Percentiles rank a stretch among this genome's conserved stretches.
phyloP scores from a whole-genome alignment of 2,329 filamentous ascomycete species.

The Allantophomopsis cytisporea region DNA sequence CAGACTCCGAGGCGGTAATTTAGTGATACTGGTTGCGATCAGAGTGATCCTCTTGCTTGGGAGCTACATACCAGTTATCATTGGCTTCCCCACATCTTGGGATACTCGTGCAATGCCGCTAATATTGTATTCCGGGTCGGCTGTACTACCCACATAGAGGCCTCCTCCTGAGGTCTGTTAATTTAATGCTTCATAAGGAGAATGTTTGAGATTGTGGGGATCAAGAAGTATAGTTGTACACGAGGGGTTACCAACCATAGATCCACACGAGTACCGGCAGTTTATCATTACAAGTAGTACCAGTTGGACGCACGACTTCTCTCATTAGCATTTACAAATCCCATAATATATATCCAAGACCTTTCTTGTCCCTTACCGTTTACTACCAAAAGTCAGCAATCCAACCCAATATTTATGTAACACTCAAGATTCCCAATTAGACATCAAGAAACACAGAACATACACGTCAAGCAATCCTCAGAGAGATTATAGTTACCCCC shows the following conservation, averaged over 20 bases:
- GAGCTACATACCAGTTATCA: constrained; percentile 26
- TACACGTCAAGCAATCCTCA: constrained; percentile 32
- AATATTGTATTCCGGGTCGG: constrained; percentile 48
- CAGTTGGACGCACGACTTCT: constrained; percentile 27
- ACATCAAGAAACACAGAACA: neutral
- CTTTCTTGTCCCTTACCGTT: too few species aligned
- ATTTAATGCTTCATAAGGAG: too few species aligned
- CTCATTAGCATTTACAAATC: neutral
- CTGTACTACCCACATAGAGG: constrained; percentile 32
- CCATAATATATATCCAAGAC: neutral
- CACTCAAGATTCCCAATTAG: constrained; percentile 5
- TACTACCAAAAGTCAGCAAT: too few species aligned
- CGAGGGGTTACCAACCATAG: constrained; percentile 23
- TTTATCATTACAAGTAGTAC: constrained; percentile 14
- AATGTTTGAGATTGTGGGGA: too few species aligned
- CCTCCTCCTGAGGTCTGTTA: constrained; percentile 22
- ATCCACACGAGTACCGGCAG: constrained; percentile 40
- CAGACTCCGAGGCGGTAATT: constrained; percentile 49
- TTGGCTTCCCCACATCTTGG: constrained; percentile 33
- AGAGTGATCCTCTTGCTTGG: constrained; percentile 19
- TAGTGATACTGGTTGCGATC: constrained; percentile 36
- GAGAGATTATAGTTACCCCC: constrained; percentile 23
- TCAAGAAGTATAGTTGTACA: too few species aligned
- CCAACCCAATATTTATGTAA: too few species aligned
- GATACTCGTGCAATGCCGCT: constrained; percentile 43